Base-by-base conservation (phyloP, 768 basidiomycete genomes). In the Trametes coccinea region DNA sequence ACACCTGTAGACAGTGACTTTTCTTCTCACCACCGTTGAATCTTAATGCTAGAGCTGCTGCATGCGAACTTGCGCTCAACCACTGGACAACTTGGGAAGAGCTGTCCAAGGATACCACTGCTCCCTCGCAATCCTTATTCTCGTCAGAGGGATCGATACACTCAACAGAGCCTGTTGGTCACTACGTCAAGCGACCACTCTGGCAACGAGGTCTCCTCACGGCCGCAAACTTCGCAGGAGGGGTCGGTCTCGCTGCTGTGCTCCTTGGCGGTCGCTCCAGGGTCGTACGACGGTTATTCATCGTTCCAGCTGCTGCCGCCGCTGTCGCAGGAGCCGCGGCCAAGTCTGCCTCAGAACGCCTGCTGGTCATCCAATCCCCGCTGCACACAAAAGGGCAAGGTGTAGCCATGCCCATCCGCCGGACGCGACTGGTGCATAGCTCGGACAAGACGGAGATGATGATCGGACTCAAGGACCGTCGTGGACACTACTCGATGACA, bases 21-120 rank as follows among this genome's bases (percentile, higher is more conserved):
- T 22, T 22, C 22, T 22, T 22, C 22, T 22, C 22, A 22, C 22
- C 22, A 22, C 22, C 1, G 22, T 22, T 22, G 1, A 1, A 22
- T 22, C 1, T 22, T 22, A 22, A 1, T 22, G 22, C 45, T 40
- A 72, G 71, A 16, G 57, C 59, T 9, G 27, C 62, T 1, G 60
- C 61, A 11, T 59, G 61, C 37, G 71, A 72, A 29, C 64, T 72
- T 33, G 59, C 63, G 2, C 57, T 65, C 54, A 66, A 65, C 60
- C 65, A 70, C 56, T 72, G 71, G 71, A 68, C 71, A 16, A 60
- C 14, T 37, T 63, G 59, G 63, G 62, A 66, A 40, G 48, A 48
- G 30, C 59, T 53, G 22, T 54, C 67, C 2, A 13, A 56, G 14
- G 56, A 64, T 5, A 43, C 41, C 41, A 8, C 41, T 1, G 3